Evolutionary conservation across 2,329 filamentous ascomycete species (phyloP), one percentile per base, ranked within the genome.

Genomic region (Epichloe bromicola): DNA sequence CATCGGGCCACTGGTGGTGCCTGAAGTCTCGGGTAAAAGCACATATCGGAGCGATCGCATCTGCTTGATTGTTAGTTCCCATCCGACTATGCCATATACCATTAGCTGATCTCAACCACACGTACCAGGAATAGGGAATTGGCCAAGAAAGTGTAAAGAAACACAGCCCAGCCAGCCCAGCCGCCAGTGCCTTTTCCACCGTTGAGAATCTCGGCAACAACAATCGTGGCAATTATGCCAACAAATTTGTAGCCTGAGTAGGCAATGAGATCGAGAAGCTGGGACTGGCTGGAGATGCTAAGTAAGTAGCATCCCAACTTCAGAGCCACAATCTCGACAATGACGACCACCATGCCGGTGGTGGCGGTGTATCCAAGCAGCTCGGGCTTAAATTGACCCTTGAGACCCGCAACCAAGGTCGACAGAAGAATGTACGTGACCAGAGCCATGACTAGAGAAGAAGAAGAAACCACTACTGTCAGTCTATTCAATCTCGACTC

Each of bases 201-300:
- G 51, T 85, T 94, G 57, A 87, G 69, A 15, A 88, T 75, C 67
- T 94, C 87, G 15, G 87, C 83, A 17, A 91, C 71, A 12, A 86
- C 77, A 55, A 97, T 81, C 0, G 90, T 96, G 47, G 87, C 78
- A 54, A 98, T 98, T 59, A 96, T 89, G 34, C 91, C 93, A 30
- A 98, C 91, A 63, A 98, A 98, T 68, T 98, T 98, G 73, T 98
- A 98, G 19, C 94, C 94, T 2, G 86, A 91, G 70, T 98, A 98
- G 5, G 94, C 94, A 50, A 98, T 85, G 48, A 98, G 71, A 61
- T 98, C 93, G 53, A 97, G 79, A 49, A 97, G 79, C 65, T 97
- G 93, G 15, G 86, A 93, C 58, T 95, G 88, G 65, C 93, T 95
- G 60, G 83, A 94, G 67, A 98, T 97, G 70, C 82, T 89, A 48